phyloP scores from a whole-genome alignment of 2,329 filamentous ascomycete species.

The Colletotrichum sp. region DNA sequence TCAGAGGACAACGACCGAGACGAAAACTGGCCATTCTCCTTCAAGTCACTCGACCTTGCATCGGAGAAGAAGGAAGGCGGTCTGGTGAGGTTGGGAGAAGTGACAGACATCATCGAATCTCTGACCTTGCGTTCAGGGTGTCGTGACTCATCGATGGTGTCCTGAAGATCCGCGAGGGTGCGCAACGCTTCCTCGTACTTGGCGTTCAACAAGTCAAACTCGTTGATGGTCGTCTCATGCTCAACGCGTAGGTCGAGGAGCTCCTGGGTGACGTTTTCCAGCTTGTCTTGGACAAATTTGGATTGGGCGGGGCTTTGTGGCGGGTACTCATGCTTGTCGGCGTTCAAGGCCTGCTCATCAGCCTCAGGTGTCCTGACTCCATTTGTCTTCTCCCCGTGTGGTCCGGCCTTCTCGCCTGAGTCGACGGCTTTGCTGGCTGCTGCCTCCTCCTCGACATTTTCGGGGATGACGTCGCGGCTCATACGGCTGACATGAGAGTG shows the following conservation, averaged over 20 bases:
- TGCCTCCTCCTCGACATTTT: constrained; percentile 50
- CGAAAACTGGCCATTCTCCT: constrained; percentile 69
- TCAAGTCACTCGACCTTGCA: constrained; percentile 71
- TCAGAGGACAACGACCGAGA: constrained; percentile 94
- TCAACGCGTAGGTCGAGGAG: constrained; percentile 88
- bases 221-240: constrained; percentile 82
- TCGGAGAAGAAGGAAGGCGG: constrained; percentile 88
- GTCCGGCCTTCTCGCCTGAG: constrained; percentile 32
- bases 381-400: constrained; percentile 4
- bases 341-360: constrained; percentile 8
- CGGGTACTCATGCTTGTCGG: constrained; percentile 41
- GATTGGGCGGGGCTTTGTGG: constrained; percentile 78
- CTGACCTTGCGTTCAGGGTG: constrained; percentile 60
- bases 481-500: constrained; percentile 51
- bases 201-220: constrained; percentile 80
- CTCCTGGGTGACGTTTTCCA: constrained; percentile 90
- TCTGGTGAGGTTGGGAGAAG: constrained; percentile 56
- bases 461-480: constrained; percentile 59
- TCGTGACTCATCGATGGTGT: constrained; percentile 79
- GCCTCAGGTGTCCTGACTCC: constrained; percentile 2
- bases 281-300: constrained; percentile 87
- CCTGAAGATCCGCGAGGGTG: constrained; percentile 83
- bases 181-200: constrained; percentile 93
- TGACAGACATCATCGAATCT: constrained; percentile 61
- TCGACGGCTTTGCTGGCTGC: constrained; percentile 4